These are phyloP conservation scores for Paramecium primaurelia DNA, from an alignment of 73 alveolate genomes.

Conservation along the genomic window DNA sequence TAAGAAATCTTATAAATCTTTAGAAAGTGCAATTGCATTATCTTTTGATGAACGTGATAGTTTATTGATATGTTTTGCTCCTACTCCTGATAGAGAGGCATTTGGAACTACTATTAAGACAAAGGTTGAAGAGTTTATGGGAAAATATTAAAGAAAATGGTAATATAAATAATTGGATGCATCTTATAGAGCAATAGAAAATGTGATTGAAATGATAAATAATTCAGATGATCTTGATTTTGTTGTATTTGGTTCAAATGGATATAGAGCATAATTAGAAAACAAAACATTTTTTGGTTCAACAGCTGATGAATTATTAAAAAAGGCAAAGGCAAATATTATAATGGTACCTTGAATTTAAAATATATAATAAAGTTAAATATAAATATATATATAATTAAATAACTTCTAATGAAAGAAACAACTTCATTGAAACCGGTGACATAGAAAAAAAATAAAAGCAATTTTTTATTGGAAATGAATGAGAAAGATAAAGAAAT, in stretches of 20 bases:
- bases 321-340: slow-evolving; percentile 47
- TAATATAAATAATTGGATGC: slow-evolving; percentile 27
- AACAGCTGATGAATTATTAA: slow-evolving; percentile 49
- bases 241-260: slow-evolving; percentile 51
- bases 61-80: slow-evolving; percentile 51
- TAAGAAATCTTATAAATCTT: slow-evolving; percentile 54
- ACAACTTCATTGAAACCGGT: neutral
- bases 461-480: slow-evolving; percentile 58
- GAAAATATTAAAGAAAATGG: slow-evolving; percentile 40
- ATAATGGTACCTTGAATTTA: slow-evolving; percentile 48
- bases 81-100: slow-evolving; percentile 48
- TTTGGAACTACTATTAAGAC: slow-evolving; percentile 33
- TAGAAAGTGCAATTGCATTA: slow-evolving; percentile 25
- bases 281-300: slow-evolving; percentile 49
- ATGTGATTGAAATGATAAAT: slow-evolving; percentile 2
- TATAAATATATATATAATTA: neutral
- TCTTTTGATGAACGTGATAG: slow-evolving; percentile 46
- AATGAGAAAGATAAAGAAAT: slow-evolving; percentile 93
- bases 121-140: slow-evolving; percentile 41
- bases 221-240: slow-evolving; percentile 18
- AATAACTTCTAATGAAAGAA: neutral
- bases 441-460: neutral
- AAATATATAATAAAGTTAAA: neutral
- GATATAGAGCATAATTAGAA: slow-evolving; percentile 61
- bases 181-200: slow-evolving; percentile 31